Evolutionary conservation across 441 rosid species (phyloP).

Genomic region (Lepidium campestre): DNA sequence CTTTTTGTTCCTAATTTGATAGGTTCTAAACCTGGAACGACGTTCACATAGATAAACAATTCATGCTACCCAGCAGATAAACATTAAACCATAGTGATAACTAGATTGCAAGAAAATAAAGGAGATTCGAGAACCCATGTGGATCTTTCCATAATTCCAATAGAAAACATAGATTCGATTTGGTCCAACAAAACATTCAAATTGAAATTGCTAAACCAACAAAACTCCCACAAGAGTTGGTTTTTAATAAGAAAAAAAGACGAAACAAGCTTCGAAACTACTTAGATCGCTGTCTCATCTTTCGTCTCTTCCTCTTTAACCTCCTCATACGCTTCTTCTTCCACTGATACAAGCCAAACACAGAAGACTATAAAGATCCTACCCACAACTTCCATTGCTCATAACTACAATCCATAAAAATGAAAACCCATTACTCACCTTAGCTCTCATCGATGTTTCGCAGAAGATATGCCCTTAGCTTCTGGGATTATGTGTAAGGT

Average conservation of each 20-base stretch:
- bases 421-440: constrained; percentile 31
- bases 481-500: background rate
- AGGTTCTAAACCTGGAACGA: background rate
- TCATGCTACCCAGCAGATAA: background rate
- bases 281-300: constrained; percentile 42
- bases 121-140: background rate
- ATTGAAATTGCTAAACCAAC: constrained; percentile 13
- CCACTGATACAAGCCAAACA: constrained; percentile 23
- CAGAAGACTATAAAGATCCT: background rate
- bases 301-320: constrained; percentile 44
- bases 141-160: background rate
- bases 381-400: background rate
- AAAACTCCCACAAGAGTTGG: constrained; percentile 16
- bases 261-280: constrained; percentile 10
- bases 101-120: background rate
- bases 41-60: background rate
- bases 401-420: background rate
- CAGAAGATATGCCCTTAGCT: background rate
- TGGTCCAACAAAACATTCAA: constrained; percentile 18
- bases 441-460: constrained; percentile 56
- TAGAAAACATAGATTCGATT: constrained; percentile 5
- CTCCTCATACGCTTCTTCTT: constrained; percentile 39
- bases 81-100: background rate
- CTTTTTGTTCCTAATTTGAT: background rate
- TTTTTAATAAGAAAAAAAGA: background rate